Conservation (phyloP, 2,329 filamentous ascomycete genomes). For the Leptographium flavum region DNA sequence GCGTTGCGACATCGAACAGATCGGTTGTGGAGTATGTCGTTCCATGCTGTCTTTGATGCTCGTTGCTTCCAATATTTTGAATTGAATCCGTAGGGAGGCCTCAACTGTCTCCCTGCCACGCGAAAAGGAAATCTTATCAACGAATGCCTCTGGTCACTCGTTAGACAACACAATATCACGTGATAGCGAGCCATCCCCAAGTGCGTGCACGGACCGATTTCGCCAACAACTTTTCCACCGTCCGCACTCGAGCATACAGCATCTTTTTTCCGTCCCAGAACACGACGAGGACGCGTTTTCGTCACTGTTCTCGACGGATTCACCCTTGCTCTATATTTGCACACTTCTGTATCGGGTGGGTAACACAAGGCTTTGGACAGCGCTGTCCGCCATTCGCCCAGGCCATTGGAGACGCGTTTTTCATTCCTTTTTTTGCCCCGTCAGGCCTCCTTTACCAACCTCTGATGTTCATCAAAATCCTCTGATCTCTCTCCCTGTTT, state of each 20-base stretch:
- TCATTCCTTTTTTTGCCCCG: not conserved
- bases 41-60: too few species aligned
- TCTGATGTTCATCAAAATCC: not conserved
- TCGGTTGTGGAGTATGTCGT: too few species aligned
- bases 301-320: not conserved
- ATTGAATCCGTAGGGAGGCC: too few species aligned
- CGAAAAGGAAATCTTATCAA: too few species aligned
- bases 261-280: not conserved
- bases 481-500: not conserved
- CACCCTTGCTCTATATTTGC: not conserved
- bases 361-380: too few species aligned
- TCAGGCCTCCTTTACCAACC: not conserved
- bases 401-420: not conserved
- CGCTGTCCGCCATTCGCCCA: too few species aligned
- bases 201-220: not conserved
- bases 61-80: too few species aligned
- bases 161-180: not conserved
- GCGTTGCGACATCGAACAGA: too few species aligned
- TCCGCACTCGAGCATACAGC: not conserved
- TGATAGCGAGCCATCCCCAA: not conserved
- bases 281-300: constrained; percentile 1
- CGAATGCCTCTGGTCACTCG: too few species aligned
- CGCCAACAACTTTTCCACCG: not conserved
- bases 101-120: too few species aligned
- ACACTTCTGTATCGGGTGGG: too few species aligned